Base-by-base conservation (phyloP, 1,284 basidiomycete species). In the Sanghuangporus weigelae region DNA sequence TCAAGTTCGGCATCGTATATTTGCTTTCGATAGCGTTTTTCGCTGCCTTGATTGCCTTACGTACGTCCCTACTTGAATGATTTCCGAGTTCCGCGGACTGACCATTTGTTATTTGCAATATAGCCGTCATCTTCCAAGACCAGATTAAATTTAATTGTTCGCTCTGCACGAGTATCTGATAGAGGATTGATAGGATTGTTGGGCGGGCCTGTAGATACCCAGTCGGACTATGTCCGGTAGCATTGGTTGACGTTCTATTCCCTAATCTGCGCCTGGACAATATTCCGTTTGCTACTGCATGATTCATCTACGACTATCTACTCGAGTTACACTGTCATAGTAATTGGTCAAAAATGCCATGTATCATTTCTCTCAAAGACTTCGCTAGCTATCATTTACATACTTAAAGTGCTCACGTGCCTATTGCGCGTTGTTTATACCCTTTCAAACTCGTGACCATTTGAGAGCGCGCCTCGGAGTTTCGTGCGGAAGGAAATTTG, bases 1-100 rank as follows among this genome's bases (percentile, higher is more conserved):
- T 89, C 70, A 91, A 90, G 74, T 95, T 98, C 78, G 87, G 92
- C 44, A 68, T 95, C 63, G 81, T 98, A 46, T 99, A 97, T 78
- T 71, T 91, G 65, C 68, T 93, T 66, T 83, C 96, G 70, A 82
- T 95, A 66, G 84, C 88, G 50, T 75, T 89, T 65, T 84, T 98
- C 68, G 87, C 89, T 57, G 91, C 95, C n/a, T 80, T 98, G 73
- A 81, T 93, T 68, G 80, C 85, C 66, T 74, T 93, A 68, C 90
- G 90, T 93, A 79, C 70, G 89, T 85, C 4, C 40, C 62, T 4
- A 14, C 58, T 61, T 31, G 2, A 38, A n/a, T 54, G 19, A 10
- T 40, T 40, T 59, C 16, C 53, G 26, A 19, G 19, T 60, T 31
- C 3, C 19, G 48, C 21, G 14, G 35, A 48, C 19, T 57, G 14